Conservation (phyloP, 805 yeast species). For the Pichia exigua region DNA sequence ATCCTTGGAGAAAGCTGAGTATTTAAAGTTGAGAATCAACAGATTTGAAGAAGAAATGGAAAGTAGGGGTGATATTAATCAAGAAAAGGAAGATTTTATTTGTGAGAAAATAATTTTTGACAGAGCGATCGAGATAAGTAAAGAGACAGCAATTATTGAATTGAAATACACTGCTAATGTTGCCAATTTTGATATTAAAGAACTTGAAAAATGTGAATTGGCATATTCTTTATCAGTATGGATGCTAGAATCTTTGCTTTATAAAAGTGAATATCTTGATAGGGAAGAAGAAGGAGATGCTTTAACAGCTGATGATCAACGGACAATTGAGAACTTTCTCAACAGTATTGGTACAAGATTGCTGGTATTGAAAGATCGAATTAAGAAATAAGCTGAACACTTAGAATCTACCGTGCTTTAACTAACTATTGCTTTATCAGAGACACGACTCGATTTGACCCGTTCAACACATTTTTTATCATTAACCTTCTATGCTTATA, state of each 20-base stretch:
- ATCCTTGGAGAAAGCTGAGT: slow-evolving; percentile 81
- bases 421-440: too few species aligned
- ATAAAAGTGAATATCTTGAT: slow-evolving; percentile 23
- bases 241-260: slow-evolving; percentile 88
- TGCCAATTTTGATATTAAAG: slow-evolving; percentile 46
- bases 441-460: too few species aligned
- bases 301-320: slow-evolving; percentile 45
- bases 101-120: slow-evolving; percentile 88
- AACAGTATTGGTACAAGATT: slow-evolving; percentile 76
- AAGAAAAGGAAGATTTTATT: slow-evolving; percentile 31
- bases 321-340: slow-evolving; percentile 73
- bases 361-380: slow-evolving; percentile 58
- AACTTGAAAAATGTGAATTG: slow-evolving; percentile 69
- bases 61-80: neutral
- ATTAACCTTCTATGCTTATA: too few species aligned
- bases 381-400: slow-evolving; percentile 15
- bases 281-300: slow-evolving; percentile 22
- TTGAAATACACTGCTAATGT: slow-evolving; percentile 25
- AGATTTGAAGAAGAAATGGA: slow-evolving; percentile 34
- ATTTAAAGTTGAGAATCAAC: slow-evolving; percentile 48
- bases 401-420: too few species aligned
- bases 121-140: slow-evolving; percentile 86
- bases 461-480: too few species aligned
- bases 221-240: slow-evolving; percentile 88
- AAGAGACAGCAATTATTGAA: slow-evolving; percentile 87